phyloP scores from a whole-genome alignment of 257 asterid genomes.

The Capsicum rhomboideum region DNA sequence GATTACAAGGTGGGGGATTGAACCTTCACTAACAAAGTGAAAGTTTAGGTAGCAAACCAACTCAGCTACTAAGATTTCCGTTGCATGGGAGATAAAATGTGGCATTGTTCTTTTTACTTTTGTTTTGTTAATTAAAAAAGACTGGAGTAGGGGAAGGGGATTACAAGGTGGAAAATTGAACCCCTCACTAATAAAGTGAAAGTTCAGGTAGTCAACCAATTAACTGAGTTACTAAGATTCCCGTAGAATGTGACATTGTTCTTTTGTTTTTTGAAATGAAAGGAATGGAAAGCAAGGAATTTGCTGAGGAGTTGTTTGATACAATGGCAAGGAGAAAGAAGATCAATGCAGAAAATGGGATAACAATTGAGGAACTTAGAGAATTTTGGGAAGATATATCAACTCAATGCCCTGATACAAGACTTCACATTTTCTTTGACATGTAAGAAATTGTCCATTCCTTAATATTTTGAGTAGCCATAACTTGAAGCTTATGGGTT shows the following conservation, averaged over 20 bases:
- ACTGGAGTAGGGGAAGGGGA: too few species aligned
- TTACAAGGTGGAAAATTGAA: too few species aligned
- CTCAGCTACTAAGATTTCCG: too few species aligned
- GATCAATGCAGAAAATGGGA: constrained; percentile 47
- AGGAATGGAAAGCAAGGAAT: constrained; percentile 92
- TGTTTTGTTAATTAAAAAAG: too few species aligned
- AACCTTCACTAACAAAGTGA: too few species aligned
- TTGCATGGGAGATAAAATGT: too few species aligned
- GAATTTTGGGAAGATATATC: constrained; percentile 82
- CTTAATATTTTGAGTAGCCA: neutral
- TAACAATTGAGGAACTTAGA: constrained; percentile 30
- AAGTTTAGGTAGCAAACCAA: neutral
- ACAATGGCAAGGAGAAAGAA: constrained; percentile 68
- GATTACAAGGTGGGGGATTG: too few species aligned
- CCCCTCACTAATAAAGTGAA: too few species aligned
- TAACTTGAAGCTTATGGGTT: neutral
- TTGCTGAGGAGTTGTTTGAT: constrained; percentile 69
- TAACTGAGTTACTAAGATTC: neutral
- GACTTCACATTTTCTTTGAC: constrained; percentile 92
- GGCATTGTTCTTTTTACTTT: too few species aligned
- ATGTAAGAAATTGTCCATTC: constrained; percentile 38
- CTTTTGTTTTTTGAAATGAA: neutral
- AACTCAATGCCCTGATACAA: constrained; percentile 49
- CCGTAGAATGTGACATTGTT: neutral
- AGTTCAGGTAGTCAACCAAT: neutral